These are phyloP conservation scores for Saccharomyces pastorianus DNA, from an alignment of 1,139 yeast species.

Conservation along the genomic window DNA sequence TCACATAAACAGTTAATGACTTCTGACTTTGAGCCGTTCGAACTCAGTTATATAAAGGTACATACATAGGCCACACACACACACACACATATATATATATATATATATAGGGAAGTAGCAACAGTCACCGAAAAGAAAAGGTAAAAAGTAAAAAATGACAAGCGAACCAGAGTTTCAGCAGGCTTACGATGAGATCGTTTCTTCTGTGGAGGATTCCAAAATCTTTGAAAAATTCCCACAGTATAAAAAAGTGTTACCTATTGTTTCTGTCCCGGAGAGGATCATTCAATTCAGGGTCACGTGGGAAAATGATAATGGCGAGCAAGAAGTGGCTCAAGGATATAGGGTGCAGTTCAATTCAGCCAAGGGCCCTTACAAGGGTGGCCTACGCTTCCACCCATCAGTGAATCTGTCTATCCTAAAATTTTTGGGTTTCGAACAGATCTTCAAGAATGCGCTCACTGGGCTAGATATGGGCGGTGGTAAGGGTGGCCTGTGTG, in stretches of 20 bases:
- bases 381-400: conserved; percentile 97
- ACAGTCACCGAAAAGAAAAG: neutral
- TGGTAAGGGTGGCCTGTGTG: conserved; percentile 98
- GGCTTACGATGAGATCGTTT: conserved; percentile 88
- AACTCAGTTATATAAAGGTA: neutral
- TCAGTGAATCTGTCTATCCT: conserved; percentile 87
- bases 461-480: conserved; percentile 98
- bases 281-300: conserved; percentile 90
- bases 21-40: neutral
- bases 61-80: neutral
- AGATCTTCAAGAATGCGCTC: conserved; percentile 93
- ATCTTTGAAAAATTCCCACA: conserved; percentile 83
- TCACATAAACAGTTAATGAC: neutral
- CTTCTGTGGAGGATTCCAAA: conserved; percentile 85
- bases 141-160: conserved; percentile 11
- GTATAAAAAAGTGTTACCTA: conserved; percentile 80
- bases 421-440: conserved; percentile 95
- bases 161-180: conserved; percentile 96
- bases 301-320: conserved; percentile 95
- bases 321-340: conserved; percentile 89
- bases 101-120: neutral
- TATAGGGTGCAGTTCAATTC: conserved; percentile 98
- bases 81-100: too few species aligned
- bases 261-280: conserved; percentile 92
- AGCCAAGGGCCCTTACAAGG: conserved; percentile 97